These are phyloP conservation scores for Vicia faba DNA, from an alignment of 306 rosid species.

Conservation along the genomic window DNA sequence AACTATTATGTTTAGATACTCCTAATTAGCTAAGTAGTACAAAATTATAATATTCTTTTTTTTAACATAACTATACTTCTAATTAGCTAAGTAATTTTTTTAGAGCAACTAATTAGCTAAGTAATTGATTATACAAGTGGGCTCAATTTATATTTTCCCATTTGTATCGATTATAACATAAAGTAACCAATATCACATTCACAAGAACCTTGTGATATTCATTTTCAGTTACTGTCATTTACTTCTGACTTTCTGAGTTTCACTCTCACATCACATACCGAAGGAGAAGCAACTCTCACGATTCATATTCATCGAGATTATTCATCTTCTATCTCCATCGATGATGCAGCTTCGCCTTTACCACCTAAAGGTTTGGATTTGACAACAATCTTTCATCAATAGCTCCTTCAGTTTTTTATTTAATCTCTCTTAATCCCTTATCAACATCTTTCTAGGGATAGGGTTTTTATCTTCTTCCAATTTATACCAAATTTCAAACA, in stretches of 20 bases:
- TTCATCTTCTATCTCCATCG: neutral
- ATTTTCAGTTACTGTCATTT: neutral
- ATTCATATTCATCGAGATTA: neutral
- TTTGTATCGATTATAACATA: too few species aligned
- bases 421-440: constrained; percentile 28
- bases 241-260: neutral
- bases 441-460: constrained; percentile 40
- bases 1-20: constrained; percentile 60
- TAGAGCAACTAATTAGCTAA: too few species aligned
- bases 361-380: constrained; percentile 49
- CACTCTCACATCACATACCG: neutral
- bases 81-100: too few species aligned
- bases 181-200: too few species aligned
- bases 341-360: constrained; percentile 39
- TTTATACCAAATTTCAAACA: constrained; percentile 7
- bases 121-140: neutral
- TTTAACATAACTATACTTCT: too few species aligned
- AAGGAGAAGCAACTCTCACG: neutral
- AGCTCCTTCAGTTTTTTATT: constrained; percentile 28
- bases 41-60: too few species aligned
- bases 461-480: constrained; percentile 31
- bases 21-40: too few species aligned
- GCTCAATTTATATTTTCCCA: too few species aligned
- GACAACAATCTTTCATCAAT: neutral
- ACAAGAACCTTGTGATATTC: neutral